Evolutionary conservation across 1,139 yeast genomes (phyloP).

Genomic region (Kodamaea plutei): DNA sequence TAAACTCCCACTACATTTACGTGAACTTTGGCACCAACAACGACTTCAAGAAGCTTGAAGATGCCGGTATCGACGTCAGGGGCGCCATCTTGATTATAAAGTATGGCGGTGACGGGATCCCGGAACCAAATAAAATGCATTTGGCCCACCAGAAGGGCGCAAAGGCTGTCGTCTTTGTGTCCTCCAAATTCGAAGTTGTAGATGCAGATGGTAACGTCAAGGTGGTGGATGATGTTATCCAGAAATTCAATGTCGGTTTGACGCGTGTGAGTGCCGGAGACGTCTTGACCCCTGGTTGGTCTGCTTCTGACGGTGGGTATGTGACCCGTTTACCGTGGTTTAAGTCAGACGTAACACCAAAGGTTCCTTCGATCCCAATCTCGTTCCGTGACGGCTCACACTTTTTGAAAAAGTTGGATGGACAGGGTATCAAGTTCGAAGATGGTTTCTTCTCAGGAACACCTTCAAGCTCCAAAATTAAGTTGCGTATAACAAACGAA

Average conservation of each 20-base stretch:
- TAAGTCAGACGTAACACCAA: slow-evolving; percentile 55
- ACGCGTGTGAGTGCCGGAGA: slow-evolving; percentile 74
- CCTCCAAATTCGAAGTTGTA: slow-evolving; percentile 21
- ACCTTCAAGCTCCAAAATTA: slow-evolving; percentile 18
- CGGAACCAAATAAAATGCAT: slow-evolving; percentile 37
- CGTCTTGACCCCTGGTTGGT: slow-evolving; percentile 75
- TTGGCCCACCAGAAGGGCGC: slow-evolving; percentile 30
- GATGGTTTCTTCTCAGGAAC: slow-evolving; percentile 30
- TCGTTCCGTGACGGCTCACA: slow-evolving; percentile 64
- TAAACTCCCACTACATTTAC: slow-evolving; percentile 52
- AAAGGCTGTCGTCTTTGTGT: slow-evolving; percentile 35
- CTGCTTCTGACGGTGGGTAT: slow-evolving; percentile 40
- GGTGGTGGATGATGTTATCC: slow-evolving; percentile 44
- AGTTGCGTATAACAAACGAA: slow-evolving; percentile 42
- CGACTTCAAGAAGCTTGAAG: slow-evolving; percentile 50
- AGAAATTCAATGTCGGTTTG: slow-evolving; percentile 62
- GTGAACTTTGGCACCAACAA: slow-evolving; percentile 56
- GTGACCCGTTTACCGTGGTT: slow-evolving; percentile 38
- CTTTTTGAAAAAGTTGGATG: slow-evolving; percentile 44
- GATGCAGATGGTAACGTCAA: slow-evolving; percentile 10
- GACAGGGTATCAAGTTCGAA: slow-evolving; percentile 42
- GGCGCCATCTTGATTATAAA: slow-evolving; percentile 55
- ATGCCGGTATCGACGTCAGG: slow-evolving; percentile 30
- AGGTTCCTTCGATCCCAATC: slow-evolving; percentile 72
- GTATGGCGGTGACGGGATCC: slow-evolving; percentile 46